Percentiles rank a stretch among this genome's conserved stretches.
Evolutionary conservation across 2,329 filamentous ascomycete genomes (phyloP).

Genomic region (Sporothrix mexicana): DNA sequence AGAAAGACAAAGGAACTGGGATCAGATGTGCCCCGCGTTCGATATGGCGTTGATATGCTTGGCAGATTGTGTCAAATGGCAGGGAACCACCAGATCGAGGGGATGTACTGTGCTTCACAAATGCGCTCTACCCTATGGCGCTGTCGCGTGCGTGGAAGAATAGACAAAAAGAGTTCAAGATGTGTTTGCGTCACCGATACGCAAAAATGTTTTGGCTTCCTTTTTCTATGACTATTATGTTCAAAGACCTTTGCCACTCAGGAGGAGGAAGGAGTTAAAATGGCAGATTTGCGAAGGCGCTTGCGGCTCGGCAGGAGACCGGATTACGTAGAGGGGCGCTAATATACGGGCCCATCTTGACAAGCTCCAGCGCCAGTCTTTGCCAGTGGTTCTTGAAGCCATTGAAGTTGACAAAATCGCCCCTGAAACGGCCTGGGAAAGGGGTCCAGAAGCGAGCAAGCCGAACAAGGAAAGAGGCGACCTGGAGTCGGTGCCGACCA

Average conservation of each 20-base stretch:
- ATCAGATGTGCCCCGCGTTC: constrained; percentile 8
- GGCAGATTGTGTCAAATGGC: not conserved
- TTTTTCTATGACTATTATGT: not conserved
- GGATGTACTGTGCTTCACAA: not conserved
- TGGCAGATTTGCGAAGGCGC: too few species aligned
- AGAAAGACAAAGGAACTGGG: not conserved
- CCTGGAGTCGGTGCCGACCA: not conserved
- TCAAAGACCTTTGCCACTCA: not conserved
- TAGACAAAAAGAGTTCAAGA: not conserved
- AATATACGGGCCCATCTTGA: not conserved
- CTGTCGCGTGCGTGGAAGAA: not conserved
- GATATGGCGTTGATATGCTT: not conserved
- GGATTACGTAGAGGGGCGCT: constrained; percentile 16
- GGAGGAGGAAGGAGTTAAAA: not conserved
- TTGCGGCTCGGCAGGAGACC: not conserved
- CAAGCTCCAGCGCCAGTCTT: not conserved
- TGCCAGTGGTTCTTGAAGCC: not conserved
- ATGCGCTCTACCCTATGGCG: constrained; percentile 15
- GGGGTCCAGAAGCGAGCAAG: not conserved
- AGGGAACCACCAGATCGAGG: not conserved
- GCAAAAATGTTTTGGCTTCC: not conserved
- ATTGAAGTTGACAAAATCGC: not conserved
- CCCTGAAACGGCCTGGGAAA: constrained; percentile 8
- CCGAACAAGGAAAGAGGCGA: not conserved
- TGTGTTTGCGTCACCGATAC: constrained; percentile 16